phyloP scores from a whole-genome alignment of 352 stramenopile species.

The Globisporangium nagaii region DNA sequence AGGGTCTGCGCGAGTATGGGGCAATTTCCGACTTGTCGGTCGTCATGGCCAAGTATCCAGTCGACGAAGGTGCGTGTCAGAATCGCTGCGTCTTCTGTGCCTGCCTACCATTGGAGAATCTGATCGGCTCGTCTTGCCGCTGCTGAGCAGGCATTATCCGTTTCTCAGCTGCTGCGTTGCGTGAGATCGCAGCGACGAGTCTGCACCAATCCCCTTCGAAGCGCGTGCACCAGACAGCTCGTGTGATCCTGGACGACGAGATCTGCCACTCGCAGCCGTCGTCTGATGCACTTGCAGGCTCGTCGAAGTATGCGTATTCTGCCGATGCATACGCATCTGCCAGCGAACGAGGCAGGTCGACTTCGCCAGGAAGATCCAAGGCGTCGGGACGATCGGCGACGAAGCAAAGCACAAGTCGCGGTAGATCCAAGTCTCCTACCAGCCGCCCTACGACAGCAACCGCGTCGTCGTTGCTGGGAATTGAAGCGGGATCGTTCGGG shows the following conservation, averaged over 20 bases:
- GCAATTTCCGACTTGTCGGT: conserved; percentile 65
- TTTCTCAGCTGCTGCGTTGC: conserved; percentile 46
- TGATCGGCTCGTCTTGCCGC: neutral
- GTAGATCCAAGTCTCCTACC: conserved; percentile 28
- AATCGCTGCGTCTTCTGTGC: neutral
- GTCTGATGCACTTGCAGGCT: neutral
- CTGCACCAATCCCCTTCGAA: conserved; percentile 55
- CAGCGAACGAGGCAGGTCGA: neutral
- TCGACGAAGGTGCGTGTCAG: conserved; percentile 45
- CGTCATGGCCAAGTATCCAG: conserved; percentile 68
- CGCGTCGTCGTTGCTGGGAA: neutral
- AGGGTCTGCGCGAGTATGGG: conserved; percentile 35
- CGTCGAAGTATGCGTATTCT: neutral
- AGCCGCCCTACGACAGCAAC: conserved; percentile 18
- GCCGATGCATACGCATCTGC: neutral
- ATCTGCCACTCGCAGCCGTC: conserved; percentile 4
- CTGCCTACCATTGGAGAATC: neutral
- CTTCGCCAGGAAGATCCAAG: conserved; percentile 6
- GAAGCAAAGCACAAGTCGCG: conserved; percentile 15
- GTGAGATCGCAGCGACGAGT: conserved; percentile 55
- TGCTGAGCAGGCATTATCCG: conserved; percentile 43
- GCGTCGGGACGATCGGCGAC: neutral
- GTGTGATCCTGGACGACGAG: conserved; percentile 60
- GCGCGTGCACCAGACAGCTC: conserved; percentile 53
- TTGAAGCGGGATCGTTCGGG: conserved; percentile 22